Base-by-base conservation (phyloP, 441 rosid species). In the Codiaeum variegatum region DNA sequence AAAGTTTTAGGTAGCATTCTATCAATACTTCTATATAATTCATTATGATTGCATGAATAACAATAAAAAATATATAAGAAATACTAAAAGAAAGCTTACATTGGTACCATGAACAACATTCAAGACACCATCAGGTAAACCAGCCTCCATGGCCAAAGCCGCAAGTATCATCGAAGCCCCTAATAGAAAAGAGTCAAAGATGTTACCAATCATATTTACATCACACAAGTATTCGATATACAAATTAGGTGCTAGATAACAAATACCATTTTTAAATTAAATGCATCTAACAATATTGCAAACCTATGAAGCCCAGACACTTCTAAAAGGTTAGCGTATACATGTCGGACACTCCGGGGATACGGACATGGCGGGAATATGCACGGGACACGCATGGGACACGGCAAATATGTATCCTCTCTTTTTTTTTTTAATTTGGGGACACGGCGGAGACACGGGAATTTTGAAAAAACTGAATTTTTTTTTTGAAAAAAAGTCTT, bases 41-140 rank as follows among this genome's bases (percentile, higher is more conserved):
- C 44, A 44, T 42, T 69, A 6, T 13, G 62, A 71, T 47, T 31
- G 62, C 21, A 49, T 29, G 51, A 70, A 75, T 19, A 23, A 38
- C n/a, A 51, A 55, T 21, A 55, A 26, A 58, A 60, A 51, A 61
- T n/a, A 58, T 16, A 52, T 59, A 69, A 55, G 62, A 52, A 58
- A 11, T 52, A 31, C 24, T 4, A 44, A 29, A 66, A 47, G 32
- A 63, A 44, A 71, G 46, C 73, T 23, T 80, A 85, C 89, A 71
- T 67, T 77, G 60, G 81, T 77, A 36, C 87, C 89, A 83, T 85
- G 89, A 75, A 85, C 83, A 69, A 85, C 77, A 62, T 83, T 85
- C 65, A 85, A 79, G 59, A 85, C 89, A 69, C 89, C 89, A 49
- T 79, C 79, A 16, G 85, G 89, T 72, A 84, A 70, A 64, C 89